phyloP scores from a whole-genome alignment of 257 asterid genomes.

The Primulina eburnea region DNA sequence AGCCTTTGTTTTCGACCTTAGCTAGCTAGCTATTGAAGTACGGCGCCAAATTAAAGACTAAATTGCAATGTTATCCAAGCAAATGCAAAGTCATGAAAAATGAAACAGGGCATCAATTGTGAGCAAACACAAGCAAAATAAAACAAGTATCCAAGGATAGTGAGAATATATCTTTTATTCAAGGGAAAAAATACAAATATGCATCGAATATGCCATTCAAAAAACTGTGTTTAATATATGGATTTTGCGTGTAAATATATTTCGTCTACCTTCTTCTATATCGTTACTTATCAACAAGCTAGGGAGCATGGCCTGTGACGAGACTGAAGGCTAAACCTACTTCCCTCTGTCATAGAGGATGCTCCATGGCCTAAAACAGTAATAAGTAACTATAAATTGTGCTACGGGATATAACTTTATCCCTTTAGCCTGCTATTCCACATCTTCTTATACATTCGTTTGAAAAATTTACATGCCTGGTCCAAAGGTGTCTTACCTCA shows the following conservation, averaged over 20 bases:
- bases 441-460: conserved; percentile 53
- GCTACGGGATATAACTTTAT: conserved; percentile 4
- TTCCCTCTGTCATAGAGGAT: conserved; percentile 70
- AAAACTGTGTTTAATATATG: conserved; percentile 27
- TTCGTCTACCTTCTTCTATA: conserved; percentile 33
- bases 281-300: conserved; percentile 27
- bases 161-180: neutral
- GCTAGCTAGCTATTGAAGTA: neutral
- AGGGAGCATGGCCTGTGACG: conserved; percentile 39
- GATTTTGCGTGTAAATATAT: conserved; percentile 21
- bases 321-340: conserved; percentile 91
- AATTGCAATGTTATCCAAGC: neutral
- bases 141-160: neutral
- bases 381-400: conserved; percentile 14
- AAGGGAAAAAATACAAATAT: conserved; percentile 4
- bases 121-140: neutral
- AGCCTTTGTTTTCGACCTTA: no score
- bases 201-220: conserved; percentile 17
- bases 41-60: no score
- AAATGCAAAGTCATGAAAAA: neutral
- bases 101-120: neutral
- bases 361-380: conserved; percentile 30
- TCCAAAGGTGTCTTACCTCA: conserved; percentile 62
- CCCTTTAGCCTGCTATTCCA: conserved; percentile 43
- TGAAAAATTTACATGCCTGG: conserved; percentile 62